Evolutionary conservation across 2,329 filamentous ascomycete species (phyloP), one percentile per base, ranked within the genome.

Genomic region (Fusarium proliferatum): DNA sequence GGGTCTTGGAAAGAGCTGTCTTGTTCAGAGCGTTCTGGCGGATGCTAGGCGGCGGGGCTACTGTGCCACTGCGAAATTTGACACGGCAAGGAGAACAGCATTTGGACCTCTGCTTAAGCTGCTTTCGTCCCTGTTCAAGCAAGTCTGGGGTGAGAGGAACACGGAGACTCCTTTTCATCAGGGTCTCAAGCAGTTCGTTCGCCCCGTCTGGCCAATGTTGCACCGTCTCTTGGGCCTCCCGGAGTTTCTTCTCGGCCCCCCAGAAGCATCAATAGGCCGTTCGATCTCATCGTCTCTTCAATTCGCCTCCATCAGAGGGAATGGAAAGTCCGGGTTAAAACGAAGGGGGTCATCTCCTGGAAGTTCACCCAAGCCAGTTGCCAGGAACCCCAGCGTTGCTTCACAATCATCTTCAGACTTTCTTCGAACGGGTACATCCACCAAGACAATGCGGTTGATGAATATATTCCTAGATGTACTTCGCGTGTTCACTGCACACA

Each of bases 401-500:
- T 82, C 85, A 3, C 87, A 89, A 64, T 87, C 83, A 49, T 88
- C 89, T 2, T 88, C 90, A 59, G 89, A 92, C 34, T 91, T 90
- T 62, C 81, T 92, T 30, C 87, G 89, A 38, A 84, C 86, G 6
- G 89, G 89, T 38, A 82, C 86, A 2, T 86, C 89, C 9, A 90
- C 88, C 16, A 91, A 91, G 79, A 89, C 87, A 4, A 92, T 94
- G 73, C 91, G 94, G 17, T 88, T 97, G 63, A 93, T 96, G 87
- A 96, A 95, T 78, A 95, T 94, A 3, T 96, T 97, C 76, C 85
- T 97, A 51, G 95, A 98, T 75, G 92, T 97, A 15, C 82, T 98
- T 57, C 90, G 94, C 59, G 89, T 97, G 46, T 91, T 98, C 62
- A 93, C 94, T 1, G 87, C 91, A 26, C 91, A 95, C 80, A 96